Evolutionary conservation across 768 basidiomycete genomes (phyloP).

Genomic region (Hortiboletus flavorubellus): DNA sequence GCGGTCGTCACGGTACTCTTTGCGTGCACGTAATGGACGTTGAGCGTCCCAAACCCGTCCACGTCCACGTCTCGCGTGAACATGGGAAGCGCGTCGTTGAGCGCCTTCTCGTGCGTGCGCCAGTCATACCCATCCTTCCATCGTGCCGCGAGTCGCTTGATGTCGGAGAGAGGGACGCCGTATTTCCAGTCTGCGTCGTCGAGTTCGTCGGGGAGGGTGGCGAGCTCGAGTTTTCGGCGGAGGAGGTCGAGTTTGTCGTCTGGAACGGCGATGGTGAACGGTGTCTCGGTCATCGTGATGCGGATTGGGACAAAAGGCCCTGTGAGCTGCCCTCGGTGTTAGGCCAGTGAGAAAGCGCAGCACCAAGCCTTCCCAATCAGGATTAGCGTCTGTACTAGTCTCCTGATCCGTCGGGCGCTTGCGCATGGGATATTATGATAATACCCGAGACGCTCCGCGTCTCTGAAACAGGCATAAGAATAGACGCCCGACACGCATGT

Average conservation of each 20-base stretch:
- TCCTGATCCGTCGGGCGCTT: no score
- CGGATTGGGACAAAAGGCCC: neutral
- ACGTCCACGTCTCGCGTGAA: constrained; percentile 51
- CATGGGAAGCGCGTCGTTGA: constrained; percentile 54
- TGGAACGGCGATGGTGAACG: constrained; percentile 48
- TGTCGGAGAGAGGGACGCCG: constrained; percentile 46
- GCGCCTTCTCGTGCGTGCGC: constrained; percentile 45
- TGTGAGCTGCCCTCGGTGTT: no score
- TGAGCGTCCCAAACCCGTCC: constrained; percentile 43
- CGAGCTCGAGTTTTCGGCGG: constrained; percentile 43
- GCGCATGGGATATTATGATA: no score
- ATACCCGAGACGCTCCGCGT: no score
- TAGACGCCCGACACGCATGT: no score
- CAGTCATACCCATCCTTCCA: constrained; percentile 59
- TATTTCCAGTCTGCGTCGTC: constrained; percentile 49
- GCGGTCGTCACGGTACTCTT: constrained; percentile 42
- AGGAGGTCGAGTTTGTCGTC: constrained; percentile 41
- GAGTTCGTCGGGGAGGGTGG: constrained; percentile 57
- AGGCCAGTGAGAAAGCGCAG: no score
- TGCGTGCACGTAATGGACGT: constrained; percentile 59
- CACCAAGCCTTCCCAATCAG: no score
- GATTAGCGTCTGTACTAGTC: no score
- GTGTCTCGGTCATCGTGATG: constrained; percentile 31
- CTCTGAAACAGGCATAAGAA: no score
- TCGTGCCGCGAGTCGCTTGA: constrained; percentile 43